Evolutionary conservation across 768 basidiomycete species (phyloP), one percentile per base, ranked within the genome.

Genomic region (Infundibulicybe gibba): DNA sequence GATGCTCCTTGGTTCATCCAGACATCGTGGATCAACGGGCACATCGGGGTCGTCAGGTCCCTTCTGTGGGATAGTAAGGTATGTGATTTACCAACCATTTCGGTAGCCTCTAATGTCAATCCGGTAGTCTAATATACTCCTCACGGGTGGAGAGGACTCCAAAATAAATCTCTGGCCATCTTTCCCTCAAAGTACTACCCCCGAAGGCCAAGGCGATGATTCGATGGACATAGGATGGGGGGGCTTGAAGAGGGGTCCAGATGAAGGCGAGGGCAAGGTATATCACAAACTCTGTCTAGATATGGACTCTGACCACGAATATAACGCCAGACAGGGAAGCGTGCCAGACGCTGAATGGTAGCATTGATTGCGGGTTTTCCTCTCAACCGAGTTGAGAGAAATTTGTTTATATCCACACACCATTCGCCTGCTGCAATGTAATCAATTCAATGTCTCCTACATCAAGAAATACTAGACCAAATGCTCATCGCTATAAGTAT

Each of bases 41-140:
- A 86, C 55, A 56, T 62, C 5, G 83, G 80, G 3, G 55, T 85
- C 15, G 77, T 86, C 2, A 72, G 83, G 17, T 75, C 77, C 11
- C 55, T 81, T 6, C 50, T 75, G 17, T 81, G 75, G 72, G 83
- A 85, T 51, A 74, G 80, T 57, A 55, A 70, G 48, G 82, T 81
- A 12, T 34, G 57, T 49, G 25, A 25, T 8, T 8, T 25, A 25
- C 25, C 8, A 25, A 25, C 25, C 25, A 25, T 8, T 8, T 8
- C 3, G 25, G 25, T 25, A 8, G 25, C 25, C 8, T 25, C 8
- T 25, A 8, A 25, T 8, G 8, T 25, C 25, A 25, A 25, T 25
- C 25, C 8, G 25, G 4, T 25, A 25, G 25, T 25, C 25, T 4
- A 25, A 25, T 44, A 79, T 77, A 62, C 69, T 47, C 55, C 60